A percentile compares a stretch with the other conserved stretches of the same genome.
These are phyloP conservation scores for Neospermospora avenae DNA, from an alignment of 2,329 filamentous ascomycete genomes.

Conservation along the genomic window DNA sequence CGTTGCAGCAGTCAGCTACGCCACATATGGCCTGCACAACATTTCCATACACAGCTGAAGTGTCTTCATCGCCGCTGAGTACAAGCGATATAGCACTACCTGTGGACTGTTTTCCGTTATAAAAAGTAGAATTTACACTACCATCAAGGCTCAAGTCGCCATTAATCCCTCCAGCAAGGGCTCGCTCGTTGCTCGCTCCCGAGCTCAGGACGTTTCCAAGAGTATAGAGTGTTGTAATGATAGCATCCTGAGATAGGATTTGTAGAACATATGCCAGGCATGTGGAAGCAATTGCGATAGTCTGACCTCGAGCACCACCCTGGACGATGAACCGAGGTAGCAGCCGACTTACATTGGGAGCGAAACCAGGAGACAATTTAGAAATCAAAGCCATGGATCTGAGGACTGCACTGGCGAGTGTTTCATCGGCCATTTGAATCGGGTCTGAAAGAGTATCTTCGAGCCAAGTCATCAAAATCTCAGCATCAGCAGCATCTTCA, in stretches of 20 bases:
- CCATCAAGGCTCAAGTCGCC: constrained; percentile 52
- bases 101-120: constrained; percentile 54
- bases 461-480: constrained; percentile 79
- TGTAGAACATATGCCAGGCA: constrained; percentile 80
- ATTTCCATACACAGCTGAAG: constrained; percentile 72
- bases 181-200: constrained; percentile 50
- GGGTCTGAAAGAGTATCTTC: constrained; percentile 77
- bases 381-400: constrained; percentile 81
- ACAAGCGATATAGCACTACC: constrained; percentile 79
- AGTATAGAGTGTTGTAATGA: constrained; percentile 93
- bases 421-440: constrained; percentile 76
- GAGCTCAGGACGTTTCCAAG: constrained; percentile 93
- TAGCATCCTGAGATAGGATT: constrained; percentile 81
- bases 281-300: constrained; percentile 74
- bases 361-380: constrained; percentile 67
- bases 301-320: constrained; percentile 65
- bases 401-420: constrained; percentile 73
- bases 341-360: constrained; percentile 72
- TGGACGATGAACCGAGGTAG: constrained; percentile 88
- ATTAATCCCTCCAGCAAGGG: constrained; percentile 39
- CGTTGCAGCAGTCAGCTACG: constrained; percentile 77
- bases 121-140: constrained; percentile 45
- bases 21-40: constrained; percentile 94
- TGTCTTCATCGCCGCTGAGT: constrained; percentile 73
- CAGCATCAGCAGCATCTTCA: constrained; percentile 75